Percentiles rank a stretch among this genome's conserved stretches.
These are phyloP conservation scores for Rhynchospora breviuscula DNA, from an alignment of 176 grass and related monocot species.

Conservation along the genomic window DNA sequence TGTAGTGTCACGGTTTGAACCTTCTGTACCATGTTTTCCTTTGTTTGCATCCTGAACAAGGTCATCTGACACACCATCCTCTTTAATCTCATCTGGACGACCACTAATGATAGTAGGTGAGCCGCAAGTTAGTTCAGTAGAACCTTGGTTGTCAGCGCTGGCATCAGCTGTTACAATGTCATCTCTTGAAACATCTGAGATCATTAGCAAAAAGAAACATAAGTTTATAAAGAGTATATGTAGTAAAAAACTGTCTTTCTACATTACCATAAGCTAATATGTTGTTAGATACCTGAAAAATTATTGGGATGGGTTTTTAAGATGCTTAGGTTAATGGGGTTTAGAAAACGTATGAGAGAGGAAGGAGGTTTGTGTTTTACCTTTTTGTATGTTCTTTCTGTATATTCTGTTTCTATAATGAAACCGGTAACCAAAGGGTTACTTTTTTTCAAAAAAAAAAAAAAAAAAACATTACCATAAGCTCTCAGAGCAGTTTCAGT, in stretches of 20 bases:
- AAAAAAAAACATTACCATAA: not conserved
- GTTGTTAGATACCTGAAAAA: no score
- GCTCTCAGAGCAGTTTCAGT: not conserved
- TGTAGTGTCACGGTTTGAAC: conserved; percentile 26
- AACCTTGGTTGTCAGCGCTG: conserved; percentile 24
- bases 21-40: conserved; percentile 21
- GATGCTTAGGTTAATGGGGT: no score
- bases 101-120: conserved; percentile 75
- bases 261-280: not conserved
- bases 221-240: no score
- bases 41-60: conserved; percentile 27
- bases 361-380: no score
- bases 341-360: no score
- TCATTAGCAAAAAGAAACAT: not conserved
- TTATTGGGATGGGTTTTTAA: no score
- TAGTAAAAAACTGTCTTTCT: not conserved
- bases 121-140: conserved; percentile 43
- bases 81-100: conserved; percentile 49
- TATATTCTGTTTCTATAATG: no score
- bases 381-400: no score
- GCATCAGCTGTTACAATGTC: not conserved
- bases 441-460: no score
- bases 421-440: no score
- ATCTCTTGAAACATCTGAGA: conserved; percentile 9
- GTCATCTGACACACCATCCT: conserved; percentile 27